Evolutionary conservation across 352 stramenopile genomes (phyloP).

Genomic region (Pythium scleroteichum): DNA sequence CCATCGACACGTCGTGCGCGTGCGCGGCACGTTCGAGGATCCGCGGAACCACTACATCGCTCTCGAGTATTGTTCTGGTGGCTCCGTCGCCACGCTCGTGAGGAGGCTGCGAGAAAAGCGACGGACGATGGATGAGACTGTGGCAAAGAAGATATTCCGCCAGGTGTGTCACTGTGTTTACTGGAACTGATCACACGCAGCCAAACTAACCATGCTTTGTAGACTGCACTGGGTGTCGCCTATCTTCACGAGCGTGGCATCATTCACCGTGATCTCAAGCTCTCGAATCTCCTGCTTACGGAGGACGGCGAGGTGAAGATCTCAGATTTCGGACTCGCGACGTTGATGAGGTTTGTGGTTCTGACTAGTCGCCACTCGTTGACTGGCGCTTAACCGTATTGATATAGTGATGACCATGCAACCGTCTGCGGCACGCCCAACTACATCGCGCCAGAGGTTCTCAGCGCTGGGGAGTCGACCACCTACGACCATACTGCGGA

Average conservation of each 20-base stretch:
- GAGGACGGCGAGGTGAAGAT: conserved; percentile 56
- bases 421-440: conserved; percentile 85
- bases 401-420: conserved; percentile 42
- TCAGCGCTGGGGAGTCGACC: conserved; percentile 31
- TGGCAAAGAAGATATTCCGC: conserved; percentile 51
- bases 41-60: conserved; percentile 75
- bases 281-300: conserved; percentile 74
- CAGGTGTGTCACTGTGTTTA: conserved; percentile 29
- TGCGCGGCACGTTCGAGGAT: conserved; percentile 74
- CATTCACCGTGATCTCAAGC: conserved; percentile 80
- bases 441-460: conserved; percentile 78
- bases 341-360: conserved; percentile 42
- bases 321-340: conserved; percentile 77
- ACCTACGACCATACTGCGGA: conserved; percentile 67
- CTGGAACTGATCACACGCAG: too few species aligned
- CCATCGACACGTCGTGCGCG: conserved; percentile 57
- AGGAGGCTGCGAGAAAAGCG: conserved; percentile 30
- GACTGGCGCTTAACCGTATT: not conserved
- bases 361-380: not conserved
- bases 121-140: conserved; percentile 43
- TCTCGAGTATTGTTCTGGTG: conserved; percentile 58
- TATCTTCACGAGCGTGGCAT: conserved; percentile 65
- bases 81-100: conserved; percentile 50
- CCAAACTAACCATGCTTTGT: not conserved
- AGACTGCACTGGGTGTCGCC: conserved; percentile 47